These are phyloP conservation scores for Phaffia australis DNA, from an alignment of 768 basidiomycete genomes.

Conservation along the genomic window DNA sequence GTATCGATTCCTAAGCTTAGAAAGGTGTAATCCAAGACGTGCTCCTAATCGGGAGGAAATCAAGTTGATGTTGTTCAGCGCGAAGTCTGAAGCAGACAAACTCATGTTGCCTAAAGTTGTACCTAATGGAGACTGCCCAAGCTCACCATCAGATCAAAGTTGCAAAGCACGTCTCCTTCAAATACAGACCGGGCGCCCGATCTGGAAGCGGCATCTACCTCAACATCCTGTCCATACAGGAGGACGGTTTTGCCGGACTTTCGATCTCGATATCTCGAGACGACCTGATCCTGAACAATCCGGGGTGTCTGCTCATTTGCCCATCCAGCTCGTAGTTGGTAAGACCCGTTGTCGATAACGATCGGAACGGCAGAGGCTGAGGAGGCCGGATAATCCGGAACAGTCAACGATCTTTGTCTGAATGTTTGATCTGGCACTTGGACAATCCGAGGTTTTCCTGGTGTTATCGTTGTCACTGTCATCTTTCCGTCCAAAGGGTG, in stretches of 20 bases:
- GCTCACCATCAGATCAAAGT: slow-evolving; percentile 77
- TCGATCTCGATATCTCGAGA: slow-evolving; percentile 83
- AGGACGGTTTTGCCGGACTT: slow-evolving; percentile 69
- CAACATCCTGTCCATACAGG: slow-evolving; percentile 78
- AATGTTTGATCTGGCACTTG: too few relatives aligned
- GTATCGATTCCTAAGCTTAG: slow-evolving; percentile 73
- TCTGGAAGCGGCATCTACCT: slow-evolving; percentile 71
- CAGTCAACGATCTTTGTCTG: neutral
- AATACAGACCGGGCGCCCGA: slow-evolving; percentile 70
- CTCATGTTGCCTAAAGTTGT: too few relatives aligned
- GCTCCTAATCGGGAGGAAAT: slow-evolving; percentile 52
- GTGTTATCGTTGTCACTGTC: too few relatives aligned
- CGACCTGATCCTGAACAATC: slow-evolving; percentile 37
- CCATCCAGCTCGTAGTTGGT: slow-evolving; percentile 32
- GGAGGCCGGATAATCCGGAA: neutral
- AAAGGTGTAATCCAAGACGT: slow-evolving; percentile 84
- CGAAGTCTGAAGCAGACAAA: neutral
- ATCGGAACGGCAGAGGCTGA: neutral
- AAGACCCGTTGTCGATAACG: slow-evolving; percentile 16
- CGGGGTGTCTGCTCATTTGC: slow-evolving; percentile 27
- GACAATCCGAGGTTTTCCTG: too few relatives aligned
- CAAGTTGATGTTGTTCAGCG: neutral
- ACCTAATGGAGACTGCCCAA: neutral
- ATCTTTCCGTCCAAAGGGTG: too few relatives aligned
- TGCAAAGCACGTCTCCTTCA: slow-evolving; percentile 87